phyloP scores from a whole-genome alignment of 2,329 filamentous ascomycete species.

The Aspergillus fischeri region DNA sequence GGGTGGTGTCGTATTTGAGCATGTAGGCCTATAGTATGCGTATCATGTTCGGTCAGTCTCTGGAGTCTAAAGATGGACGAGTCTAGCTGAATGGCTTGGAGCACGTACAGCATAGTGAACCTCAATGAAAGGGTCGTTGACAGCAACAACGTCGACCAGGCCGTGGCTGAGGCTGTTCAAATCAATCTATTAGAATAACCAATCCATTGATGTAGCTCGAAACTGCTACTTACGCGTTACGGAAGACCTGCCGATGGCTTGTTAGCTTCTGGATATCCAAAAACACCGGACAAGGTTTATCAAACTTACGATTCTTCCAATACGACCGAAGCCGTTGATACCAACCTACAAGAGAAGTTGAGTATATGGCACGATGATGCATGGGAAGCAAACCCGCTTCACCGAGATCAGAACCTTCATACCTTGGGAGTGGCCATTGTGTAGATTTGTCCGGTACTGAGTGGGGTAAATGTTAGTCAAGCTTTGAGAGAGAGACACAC shows the following conservation, averaged over 20 bases:
- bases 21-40: conserved; percentile 75
- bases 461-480: conserved; percentile 28
- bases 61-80: not conserved
- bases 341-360: conserved; percentile 59
- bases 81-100: not conserved
- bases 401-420: conserved; percentile 5
- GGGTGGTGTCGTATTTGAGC: conserved; percentile 98
- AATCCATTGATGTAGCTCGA: not conserved
- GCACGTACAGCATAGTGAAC: conserved; percentile 88
- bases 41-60: conserved; percentile 5
- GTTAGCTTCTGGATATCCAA: conserved; percentile 19
- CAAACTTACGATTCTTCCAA: conserved; percentile 75
- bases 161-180: conserved; percentile 67
- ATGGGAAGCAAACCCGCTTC: not conserved
- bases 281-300: not conserved
- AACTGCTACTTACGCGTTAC: conserved; percentile 69
- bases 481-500: conserved; percentile 4
- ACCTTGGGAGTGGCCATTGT: conserved; percentile 36
- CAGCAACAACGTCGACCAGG: conserved; percentile 87
- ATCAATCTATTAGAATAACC: not conserved
- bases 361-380: conserved; percentile 3
- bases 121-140: conserved; percentile 99
- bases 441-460: conserved; percentile 19
- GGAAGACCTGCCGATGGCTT: conserved; percentile 63
- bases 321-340: conserved; percentile 99